phyloP scores from a whole-genome alignment of 2,329 filamentous ascomycete species.

The Fusarium protoensiforme region DNA sequence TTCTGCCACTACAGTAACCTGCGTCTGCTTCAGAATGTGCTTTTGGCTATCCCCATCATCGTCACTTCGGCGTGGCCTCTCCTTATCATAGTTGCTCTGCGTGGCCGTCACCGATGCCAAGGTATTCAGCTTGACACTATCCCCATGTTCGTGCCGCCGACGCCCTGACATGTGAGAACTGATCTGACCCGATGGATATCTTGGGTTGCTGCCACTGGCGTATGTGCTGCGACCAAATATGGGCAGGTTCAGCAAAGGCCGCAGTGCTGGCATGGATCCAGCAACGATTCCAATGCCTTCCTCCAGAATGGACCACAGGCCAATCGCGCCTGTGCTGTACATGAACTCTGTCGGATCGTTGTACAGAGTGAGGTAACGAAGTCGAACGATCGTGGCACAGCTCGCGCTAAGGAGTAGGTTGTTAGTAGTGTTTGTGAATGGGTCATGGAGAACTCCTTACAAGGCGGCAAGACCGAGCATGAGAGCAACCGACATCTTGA shows the following conservation, averaged over 20 bases:
- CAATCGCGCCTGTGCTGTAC: conserved; percentile 37
- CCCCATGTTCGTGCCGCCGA: background rate
- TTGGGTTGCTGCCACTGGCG: conserved; percentile 9
- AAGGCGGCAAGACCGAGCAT: conserved; percentile 37
- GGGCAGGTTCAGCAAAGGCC: conserved; percentile 30
- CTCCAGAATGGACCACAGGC: conserved; percentile 37
- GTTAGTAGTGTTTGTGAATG: background rate
- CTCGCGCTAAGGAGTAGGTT: conserved; percentile 21
- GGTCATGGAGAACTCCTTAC: conserved; percentile 8
- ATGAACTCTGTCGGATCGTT: conserved; percentile 35
- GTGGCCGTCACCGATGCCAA: background rate
- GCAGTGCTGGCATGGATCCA: conserved; percentile 36
- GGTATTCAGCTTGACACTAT: conserved; percentile 8
- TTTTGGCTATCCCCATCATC: conserved; percentile 38
- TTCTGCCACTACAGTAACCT: conserved; percentile 12
- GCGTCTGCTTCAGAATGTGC: conserved; percentile 36
- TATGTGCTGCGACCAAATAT: conserved; percentile 26
- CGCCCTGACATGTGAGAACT: background rate
- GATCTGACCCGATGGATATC: conserved; percentile 2
- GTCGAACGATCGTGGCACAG: conserved; percentile 35
- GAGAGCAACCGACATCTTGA: conserved; percentile 35
- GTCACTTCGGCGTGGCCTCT: conserved; percentile 15
- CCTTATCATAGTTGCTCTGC: background rate
- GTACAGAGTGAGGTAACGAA: conserved; percentile 35
- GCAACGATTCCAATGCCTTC: conserved; percentile 40